Evolutionary conservation across 495 filamentous ascomycete species (phyloP), one percentile per base, ranked within the genome.

Genomic region (Cenococcum geophilum): DNA sequence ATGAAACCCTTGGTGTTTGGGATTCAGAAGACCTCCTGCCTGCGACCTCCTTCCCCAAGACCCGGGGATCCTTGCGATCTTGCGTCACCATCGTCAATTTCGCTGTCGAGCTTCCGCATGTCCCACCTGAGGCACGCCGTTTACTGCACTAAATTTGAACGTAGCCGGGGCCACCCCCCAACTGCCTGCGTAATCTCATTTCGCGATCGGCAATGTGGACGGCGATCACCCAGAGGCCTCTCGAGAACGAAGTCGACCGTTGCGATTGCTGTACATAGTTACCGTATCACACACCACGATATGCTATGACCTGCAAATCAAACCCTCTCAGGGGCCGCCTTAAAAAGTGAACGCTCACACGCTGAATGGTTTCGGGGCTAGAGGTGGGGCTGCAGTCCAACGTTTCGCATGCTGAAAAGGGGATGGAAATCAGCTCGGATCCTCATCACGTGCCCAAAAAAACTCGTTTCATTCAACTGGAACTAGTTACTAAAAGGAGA

Each of bases 281-380:
- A 6, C 27, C 27, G 27, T 32, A 32, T 32, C 6, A 32, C 27
- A 32, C 27, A 32, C 27, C 27, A 32, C 6, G 27, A 32, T 32
- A 32, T 45, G 40, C 14, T 4, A 16, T 16, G 40, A 45, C 18
- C 2, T 18, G 23, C 49, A 52, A 52, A 52, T 23, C 49, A 52
- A 32, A 2, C 18, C 40, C 12, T 16, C 18, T 18, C 40, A 45
- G 40, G 40, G 40, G 40, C 14, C 4, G 3, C 40, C 18, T 45
- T 10, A 52, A 0, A 16, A 25, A 20, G 49, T 27, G 49, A 52
- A 32, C 49, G 49, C 49, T 52, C n/a, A 52, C 22, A 32, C 49
- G 49, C 49, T 52, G 49, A 52, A 52, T 16, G 49, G 49, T 52
- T 52, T 52, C 49, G 49, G 49, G 49, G 8, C 18, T 14, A 18